Base-by-base conservation (phyloP, 352 stramenopile species). In the Phytophthora litchii region DNA sequence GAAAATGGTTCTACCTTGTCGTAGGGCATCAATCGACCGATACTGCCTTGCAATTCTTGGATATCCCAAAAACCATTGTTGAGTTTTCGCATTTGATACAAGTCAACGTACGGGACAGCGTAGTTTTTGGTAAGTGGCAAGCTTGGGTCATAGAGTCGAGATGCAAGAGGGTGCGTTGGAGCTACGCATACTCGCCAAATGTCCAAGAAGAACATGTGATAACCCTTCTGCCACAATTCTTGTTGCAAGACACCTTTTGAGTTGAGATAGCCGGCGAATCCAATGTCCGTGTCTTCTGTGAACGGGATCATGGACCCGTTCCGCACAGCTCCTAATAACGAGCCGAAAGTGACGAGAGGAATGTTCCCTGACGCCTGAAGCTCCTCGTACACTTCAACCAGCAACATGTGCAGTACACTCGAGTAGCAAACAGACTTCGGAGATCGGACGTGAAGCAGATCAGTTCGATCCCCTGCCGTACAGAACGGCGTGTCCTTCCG, bases 331-430 rank as follows among this genome's bases (percentile, higher is more conserved):
- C 77, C 77, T 0, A 87, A 58, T 29, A 87, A 50, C 34, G 78
- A 74, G 13, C 78, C 78, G 17, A 69, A 88, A 3, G 75, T 52
- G 31, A 85, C 45, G 13, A 69, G 41, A 25, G 78, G 78, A 6
- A 55, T 51, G 8, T 59, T 67, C 3, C 54, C 51, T 8, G 70
- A 46, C 0, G 36, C 52, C 16, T 63, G n/a, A 21, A 85, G 44
- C 42, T 85, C 70, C 21, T 72, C 65, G 58, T 85, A 85, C 8
- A 83, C 74, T 52, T 85, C 78, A 16, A 83, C 53, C 27, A 88
- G 61, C 17, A 88, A 32, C 70, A 88, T 74, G 57, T 88, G 75
- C 51, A 88, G 58, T 20, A 80, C 70, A 42, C 74, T 85, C 16
- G 47, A 63, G 32, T 77, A 79, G 47, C 78, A 87, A 9, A 78